Conservation (phyloP, 441 rosid genomes). For the Rhodomyrtus psidioides region DNA sequence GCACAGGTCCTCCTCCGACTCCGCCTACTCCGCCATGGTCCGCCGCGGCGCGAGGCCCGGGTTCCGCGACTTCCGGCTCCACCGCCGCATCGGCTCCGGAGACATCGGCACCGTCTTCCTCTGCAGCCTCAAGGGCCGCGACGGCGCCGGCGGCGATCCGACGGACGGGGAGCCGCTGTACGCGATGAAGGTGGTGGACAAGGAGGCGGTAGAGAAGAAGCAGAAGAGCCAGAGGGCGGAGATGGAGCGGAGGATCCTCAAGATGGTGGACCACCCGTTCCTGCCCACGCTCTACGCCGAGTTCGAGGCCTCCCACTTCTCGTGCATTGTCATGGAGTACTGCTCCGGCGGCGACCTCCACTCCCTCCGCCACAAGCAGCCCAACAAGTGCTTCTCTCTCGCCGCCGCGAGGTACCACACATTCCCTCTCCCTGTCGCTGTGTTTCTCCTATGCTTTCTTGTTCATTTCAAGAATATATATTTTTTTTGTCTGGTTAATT, state of each 20-base stretch:
- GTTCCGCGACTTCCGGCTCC: conserved; percentile 65
- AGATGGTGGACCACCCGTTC: conserved; percentile 80
- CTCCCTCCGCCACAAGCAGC: conserved; percentile 52
- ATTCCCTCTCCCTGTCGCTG: neutral
- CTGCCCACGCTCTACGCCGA: conserved; percentile 60
- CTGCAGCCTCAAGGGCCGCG: conserved; percentile 35
- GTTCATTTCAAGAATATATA: neutral
- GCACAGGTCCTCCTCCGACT: conserved; percentile 74
- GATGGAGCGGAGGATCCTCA: conserved; percentile 73
- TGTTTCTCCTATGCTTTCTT: neutral
- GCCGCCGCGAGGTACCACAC: conserved; percentile 50
- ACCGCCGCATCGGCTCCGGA: conserved; percentile 81
- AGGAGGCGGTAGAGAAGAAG: conserved; percentile 60
- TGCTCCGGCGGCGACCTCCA: conserved; percentile 74
- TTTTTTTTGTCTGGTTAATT: neutral
- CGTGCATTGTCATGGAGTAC: conserved; percentile 70
- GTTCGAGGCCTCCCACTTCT: conserved; percentile 60
- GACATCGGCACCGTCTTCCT: conserved; percentile 87
- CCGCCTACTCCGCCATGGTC: conserved; percentile 69
- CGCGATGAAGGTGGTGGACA: conserved; percentile 94
- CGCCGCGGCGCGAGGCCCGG: conserved; percentile 38
- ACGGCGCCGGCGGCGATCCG: neutral
- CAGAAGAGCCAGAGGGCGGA: conserved; percentile 73
- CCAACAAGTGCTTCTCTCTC: conserved; percentile 38
- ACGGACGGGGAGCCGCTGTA: conserved; percentile 13